Percentiles rank a stretch among this genome's conserved stretches.
phyloP scores from a whole-genome alignment of 2,329 filamentous ascomycete genomes.

The Thelonectria discophora region DNA sequence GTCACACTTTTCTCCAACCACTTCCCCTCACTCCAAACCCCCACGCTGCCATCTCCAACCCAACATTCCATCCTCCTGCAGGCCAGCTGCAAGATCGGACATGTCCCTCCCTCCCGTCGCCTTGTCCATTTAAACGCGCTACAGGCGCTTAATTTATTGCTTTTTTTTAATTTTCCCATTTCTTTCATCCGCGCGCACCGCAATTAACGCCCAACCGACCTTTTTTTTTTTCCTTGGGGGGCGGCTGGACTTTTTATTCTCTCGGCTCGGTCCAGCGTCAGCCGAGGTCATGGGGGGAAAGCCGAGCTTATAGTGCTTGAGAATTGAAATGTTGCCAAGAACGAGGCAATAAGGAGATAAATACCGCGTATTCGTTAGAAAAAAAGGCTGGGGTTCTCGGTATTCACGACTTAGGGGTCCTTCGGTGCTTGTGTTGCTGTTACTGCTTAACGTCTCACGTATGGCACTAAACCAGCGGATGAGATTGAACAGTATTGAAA shows the following conservation, averaged over 20 bases:
- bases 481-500: no score
- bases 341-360: background rate
- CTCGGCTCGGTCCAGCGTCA: slow-evolving; percentile 8
- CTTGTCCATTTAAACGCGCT: background rate
- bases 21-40: background rate
- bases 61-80: background rate
- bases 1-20: background rate
- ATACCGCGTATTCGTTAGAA: no score
- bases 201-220: background rate
- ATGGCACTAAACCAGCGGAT: no score
- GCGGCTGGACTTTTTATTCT: background rate
- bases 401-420: background rate
- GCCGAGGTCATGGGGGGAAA: slow-evolving; percentile 11
- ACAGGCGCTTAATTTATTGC: background rate
- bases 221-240: background rate
- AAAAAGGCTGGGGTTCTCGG: background rate
- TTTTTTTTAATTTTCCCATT: background rate
- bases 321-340: background rate
- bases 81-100: background rate
- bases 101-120: background rate
- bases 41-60: background rate
- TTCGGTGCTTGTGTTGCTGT: no score
- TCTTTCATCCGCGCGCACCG: background rate
- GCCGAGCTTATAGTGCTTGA: background rate
- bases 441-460: no score